Evolutionary conservation across 2,329 filamentous ascomycete genomes (phyloP).

Genomic region (Paraconiothyrium sp.): DNA sequence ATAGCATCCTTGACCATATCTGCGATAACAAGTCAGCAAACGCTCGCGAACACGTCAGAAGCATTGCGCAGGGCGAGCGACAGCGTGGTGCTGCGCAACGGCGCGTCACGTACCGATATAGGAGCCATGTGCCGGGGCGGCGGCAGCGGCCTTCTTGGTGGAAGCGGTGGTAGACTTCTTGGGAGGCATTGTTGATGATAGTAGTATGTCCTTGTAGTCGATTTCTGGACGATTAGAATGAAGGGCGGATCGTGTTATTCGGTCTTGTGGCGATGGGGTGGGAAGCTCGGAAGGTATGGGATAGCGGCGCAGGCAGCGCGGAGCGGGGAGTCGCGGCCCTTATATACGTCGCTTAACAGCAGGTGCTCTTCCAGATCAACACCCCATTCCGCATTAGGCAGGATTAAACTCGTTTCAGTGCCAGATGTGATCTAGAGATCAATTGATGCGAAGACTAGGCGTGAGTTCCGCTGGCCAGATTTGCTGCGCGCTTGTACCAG

Average conservation of each 20-base stretch:
- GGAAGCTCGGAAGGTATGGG: constrained; percentile 34
- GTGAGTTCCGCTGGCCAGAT: constrained; percentile 9
- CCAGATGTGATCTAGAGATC: constrained; percentile 9
- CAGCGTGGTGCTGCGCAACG: constrained; percentile 55
- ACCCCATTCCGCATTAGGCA: constrained; percentile 42
- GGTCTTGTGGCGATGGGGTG: constrained; percentile 30
- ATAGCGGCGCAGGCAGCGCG: constrained; percentile 38
- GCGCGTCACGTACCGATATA: constrained; percentile 69
- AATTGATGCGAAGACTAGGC: constrained; percentile 10
- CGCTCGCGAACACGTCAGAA: constrained; percentile 60
- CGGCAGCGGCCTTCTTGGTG: constrained; percentile 66
- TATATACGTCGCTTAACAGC: constrained; percentile 45
- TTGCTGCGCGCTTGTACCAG: constrained; percentile 8
- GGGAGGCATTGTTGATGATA: constrained; percentile 66
- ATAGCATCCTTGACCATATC: constrained; percentile 80
- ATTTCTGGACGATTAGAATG: constrained; percentile 46
- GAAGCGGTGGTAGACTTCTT: constrained; percentile 68
- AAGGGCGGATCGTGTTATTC: constrained; percentile 35
- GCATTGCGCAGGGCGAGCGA: constrained; percentile 54
- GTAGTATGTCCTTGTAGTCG: constrained; percentile 36
- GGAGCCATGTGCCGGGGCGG: constrained; percentile 66
- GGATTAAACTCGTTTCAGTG: constrained; percentile 30
- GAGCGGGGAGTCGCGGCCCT: constrained; percentile 35
- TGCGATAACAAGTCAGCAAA: constrained; percentile 63
- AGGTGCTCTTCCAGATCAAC: constrained; percentile 43